phyloP scores from a whole-genome alignment of 257 asterid species.

The Lantana camara region DNA sequence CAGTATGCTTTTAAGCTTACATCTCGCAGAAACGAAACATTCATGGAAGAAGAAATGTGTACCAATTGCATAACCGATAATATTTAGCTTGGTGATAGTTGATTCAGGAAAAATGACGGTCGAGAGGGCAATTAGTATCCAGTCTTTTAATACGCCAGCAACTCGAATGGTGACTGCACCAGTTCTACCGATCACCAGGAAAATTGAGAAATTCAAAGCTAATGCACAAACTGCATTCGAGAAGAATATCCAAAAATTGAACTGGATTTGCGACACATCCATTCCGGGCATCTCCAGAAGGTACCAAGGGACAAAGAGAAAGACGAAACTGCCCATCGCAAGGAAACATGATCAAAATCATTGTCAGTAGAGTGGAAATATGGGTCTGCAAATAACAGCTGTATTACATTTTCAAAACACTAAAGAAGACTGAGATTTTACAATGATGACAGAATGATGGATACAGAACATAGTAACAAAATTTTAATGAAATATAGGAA shows the following conservation, averaged over 20 bases:
- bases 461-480: too few relatives aligned
- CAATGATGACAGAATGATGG: too few relatives aligned
- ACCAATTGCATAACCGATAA: conserved; percentile 97
- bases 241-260: conserved; percentile 94
- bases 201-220: conserved; percentile 94
- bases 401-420: conserved; percentile 12
- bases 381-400: conserved; percentile 12
- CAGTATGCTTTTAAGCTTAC: conserved; percentile 13
- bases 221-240: conserved; percentile 95
- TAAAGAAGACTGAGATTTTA: conserved; percentile 12
- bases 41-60: conserved; percentile 23
- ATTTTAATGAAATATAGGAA: too few relatives aligned
- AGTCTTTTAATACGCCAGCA: conserved; percentile 96
- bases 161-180: conserved; percentile 98
- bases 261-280: conserved; percentile 84
- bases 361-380: conserved; percentile 6
- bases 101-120: conserved; percentile 95
- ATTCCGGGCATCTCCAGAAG: conserved; percentile 94
- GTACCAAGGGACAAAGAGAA: conserved; percentile 96
- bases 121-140: conserved; percentile 96
- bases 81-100: conserved; percentile 75
- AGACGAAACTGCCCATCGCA: conserved; percentile 72
- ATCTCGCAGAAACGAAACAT: conserved; percentile 12
- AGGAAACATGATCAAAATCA: conserved; percentile 11
- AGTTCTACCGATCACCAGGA: conserved; percentile 95